phyloP scores from a whole-genome alignment of 805 yeast genomes.

The Yamadazyma sp. region DNA sequence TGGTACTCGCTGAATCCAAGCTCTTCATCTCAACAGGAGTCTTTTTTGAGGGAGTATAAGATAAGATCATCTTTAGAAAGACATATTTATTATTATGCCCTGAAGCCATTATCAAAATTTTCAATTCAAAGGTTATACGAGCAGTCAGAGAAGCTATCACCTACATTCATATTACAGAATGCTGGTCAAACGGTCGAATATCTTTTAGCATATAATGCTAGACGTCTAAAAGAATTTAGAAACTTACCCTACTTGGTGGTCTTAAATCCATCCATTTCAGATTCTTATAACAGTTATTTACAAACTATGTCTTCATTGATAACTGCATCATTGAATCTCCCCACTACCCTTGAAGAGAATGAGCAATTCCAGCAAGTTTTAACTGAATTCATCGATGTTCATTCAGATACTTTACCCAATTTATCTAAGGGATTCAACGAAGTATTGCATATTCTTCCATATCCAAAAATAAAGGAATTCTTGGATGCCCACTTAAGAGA shows the following conservation, averaged over 20 bases:
- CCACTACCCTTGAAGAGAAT: slow-evolving; percentile 53
- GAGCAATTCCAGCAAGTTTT: slow-evolving; percentile 47
- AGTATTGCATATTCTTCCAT: slow-evolving; percentile 45
- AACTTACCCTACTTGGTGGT: slow-evolving; percentile 80
- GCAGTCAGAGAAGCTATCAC: slow-evolving; percentile 38
- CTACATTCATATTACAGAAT: slow-evolving; percentile 33
- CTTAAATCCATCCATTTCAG: slow-evolving; percentile 81
- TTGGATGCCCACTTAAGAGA: slow-evolving; percentile 77
- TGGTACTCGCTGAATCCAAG: too few relatives aligned
- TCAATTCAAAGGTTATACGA: slow-evolving; percentile 49
- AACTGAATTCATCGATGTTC: slow-evolving; percentile 62
- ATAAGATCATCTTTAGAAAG: slow-evolving; percentile 57
- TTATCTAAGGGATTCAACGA: slow-evolving; percentile 82
- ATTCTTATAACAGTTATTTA: slow-evolving; percentile 70
- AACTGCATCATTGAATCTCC: slow-evolving; percentile 32
- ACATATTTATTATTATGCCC: slow-evolving; percentile 55
- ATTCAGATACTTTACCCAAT: slow-evolving; percentile 79
- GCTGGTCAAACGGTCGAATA: slow-evolving; percentile 58
- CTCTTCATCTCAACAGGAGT: slow-evolving; percentile 27
- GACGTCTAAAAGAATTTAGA: slow-evolving; percentile 67
- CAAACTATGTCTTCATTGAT: slow-evolving; percentile 52
- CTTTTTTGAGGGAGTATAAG: slow-evolving; percentile 52
- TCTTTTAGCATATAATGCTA: slow-evolving; percentile 61
- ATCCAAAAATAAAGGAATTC: slow-evolving; percentile 54
- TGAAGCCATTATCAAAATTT: slow-evolving; percentile 49